Evolutionary conservation across 106 monocot species (phyloP), one percentile per base, ranked within the genome.

Genomic region (Alisma plantagoaquatica): DNA sequence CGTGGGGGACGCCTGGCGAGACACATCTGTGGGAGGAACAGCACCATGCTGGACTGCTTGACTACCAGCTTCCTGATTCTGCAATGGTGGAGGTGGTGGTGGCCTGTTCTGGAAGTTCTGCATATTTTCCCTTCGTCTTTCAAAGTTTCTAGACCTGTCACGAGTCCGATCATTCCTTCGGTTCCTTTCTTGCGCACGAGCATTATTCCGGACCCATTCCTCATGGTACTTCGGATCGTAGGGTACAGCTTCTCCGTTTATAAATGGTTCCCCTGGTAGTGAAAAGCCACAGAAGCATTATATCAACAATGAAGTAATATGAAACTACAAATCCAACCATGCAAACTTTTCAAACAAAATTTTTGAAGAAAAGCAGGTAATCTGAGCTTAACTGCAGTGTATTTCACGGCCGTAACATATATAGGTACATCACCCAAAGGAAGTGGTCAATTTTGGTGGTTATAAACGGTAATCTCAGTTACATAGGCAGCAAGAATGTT

Each of bases 181-280:
- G 4, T 81, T 78, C 41, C 94, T 72, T 35, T 96, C 88, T 1
- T 81, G 77, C 3, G 94, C 81, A 24, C 88, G 83, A 8, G 75
- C 73, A 54, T 83, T 83, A 50, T 87, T 87, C 10, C 77, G 64
- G 8, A 83, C 83, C 83, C 83, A 83, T 60, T 83, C 83, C 30
- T 80, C 83, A 28, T 90, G 83, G 64, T 79, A 90, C 41, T 67
- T 71, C 22, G 88, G 94, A 53, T 96, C 94, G 41, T 96, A 96
- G 11, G 94, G 94, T 22, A 89, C 84, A 22, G 94, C 88, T 63
- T 96, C 49, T 23, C 94, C 94, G 61, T 96, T 53, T 43, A 96
- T 88, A 50, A 96, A 96, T 19, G 94, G 94, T 41, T 96, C 94
- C 9, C 94, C 94, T 96, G 68, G n/a, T n/a, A n/a, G n/a, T n/a